Evolutionary conservation across 805 yeast genomes (phyloP).

Genomic region (Candida chauliodis): DNA sequence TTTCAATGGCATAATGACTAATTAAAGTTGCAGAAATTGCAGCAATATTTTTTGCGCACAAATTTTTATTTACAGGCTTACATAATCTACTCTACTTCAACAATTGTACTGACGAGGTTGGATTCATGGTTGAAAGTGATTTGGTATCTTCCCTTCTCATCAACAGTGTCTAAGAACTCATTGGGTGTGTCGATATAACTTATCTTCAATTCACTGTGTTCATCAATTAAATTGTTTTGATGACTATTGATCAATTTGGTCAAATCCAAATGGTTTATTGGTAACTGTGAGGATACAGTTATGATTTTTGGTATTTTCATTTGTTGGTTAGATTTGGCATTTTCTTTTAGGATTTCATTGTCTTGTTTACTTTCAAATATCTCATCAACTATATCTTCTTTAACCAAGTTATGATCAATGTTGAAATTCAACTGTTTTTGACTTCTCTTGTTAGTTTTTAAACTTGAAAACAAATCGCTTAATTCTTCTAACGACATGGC

Average conservation of each 20-base stretch:
- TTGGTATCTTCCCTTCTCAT: slow-evolving; percentile 21
- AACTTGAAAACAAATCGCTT: slow-evolving; percentile 25
- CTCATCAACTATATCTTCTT: not conserved
- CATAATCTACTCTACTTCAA: slow-evolving; percentile 9
- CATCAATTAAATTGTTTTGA: not conserved
- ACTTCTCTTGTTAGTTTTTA: not conserved
- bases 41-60: not conserved
- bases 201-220: not conserved
- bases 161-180: slow-evolving; percentile 11
- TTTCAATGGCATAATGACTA: slow-evolving; percentile 15
- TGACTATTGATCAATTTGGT: not conserved
- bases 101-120: slow-evolving; percentile 2
- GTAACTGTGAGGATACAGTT: not conserved
- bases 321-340: not conserved
- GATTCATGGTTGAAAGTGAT: slow-evolving; percentile 9
- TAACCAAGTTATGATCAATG: slow-evolving; percentile 8
- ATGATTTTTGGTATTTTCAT: slow-evolving; percentile 6
- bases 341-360: not conserved
- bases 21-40: not conserved
- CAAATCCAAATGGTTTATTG: not conserved
- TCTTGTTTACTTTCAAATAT: not conserved
- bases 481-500: slow-evolving; percentile 36
- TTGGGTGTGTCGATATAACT: slow-evolving; percentile 5
- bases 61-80: no score
- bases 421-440: not conserved